Conservation (phyloP, 495 filamentous ascomycete species). For the Podospora fimiseda region DNA sequence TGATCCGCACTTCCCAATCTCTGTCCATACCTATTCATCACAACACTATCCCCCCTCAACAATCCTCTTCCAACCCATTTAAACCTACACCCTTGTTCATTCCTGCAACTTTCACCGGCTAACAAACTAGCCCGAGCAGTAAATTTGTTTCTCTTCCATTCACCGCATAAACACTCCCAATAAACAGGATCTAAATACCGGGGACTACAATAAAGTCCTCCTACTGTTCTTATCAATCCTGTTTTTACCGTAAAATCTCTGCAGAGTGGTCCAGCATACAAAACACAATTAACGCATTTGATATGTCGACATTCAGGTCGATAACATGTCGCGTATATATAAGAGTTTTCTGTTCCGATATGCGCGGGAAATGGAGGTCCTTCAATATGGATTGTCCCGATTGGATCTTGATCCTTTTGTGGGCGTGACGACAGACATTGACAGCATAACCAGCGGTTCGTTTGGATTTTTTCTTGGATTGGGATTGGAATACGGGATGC, state of each 20-base stretch:
- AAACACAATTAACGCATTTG: constrained; percentile 20
- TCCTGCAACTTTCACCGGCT: constrained; percentile 13
- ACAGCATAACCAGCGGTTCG: constrained; percentile 28
- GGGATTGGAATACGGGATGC: constrained; percentile 1
- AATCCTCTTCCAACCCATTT: background rate
- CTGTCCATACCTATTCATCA: constrained; percentile 26
- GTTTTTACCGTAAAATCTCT: constrained; percentile 1
- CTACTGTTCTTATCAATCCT: constrained; percentile 16
- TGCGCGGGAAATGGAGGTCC: background rate
- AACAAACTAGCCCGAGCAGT: no score
- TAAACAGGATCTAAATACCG: constrained; percentile 20
- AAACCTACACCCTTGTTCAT: constrained; percentile 8
- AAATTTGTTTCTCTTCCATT: constrained; percentile 23
- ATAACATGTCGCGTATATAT: constrained; percentile 4
- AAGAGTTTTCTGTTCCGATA: background rate
- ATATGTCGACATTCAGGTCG: constrained; percentile 13
- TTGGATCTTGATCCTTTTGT: constrained; percentile 13
- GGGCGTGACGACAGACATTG: constrained; percentile 17
- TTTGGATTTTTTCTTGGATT: no score
- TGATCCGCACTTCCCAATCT: constrained; percentile 27
- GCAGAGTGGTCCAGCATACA: constrained; percentile 5
- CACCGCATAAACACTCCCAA: constrained; percentile 27
- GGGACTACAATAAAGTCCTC: constrained; percentile 19
- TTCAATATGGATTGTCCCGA: constrained; percentile 18
- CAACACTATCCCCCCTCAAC: constrained; percentile 12